phyloP scores from a whole-genome alignment of 345 rosid species.

The Schrenkiella parvula region DNA sequence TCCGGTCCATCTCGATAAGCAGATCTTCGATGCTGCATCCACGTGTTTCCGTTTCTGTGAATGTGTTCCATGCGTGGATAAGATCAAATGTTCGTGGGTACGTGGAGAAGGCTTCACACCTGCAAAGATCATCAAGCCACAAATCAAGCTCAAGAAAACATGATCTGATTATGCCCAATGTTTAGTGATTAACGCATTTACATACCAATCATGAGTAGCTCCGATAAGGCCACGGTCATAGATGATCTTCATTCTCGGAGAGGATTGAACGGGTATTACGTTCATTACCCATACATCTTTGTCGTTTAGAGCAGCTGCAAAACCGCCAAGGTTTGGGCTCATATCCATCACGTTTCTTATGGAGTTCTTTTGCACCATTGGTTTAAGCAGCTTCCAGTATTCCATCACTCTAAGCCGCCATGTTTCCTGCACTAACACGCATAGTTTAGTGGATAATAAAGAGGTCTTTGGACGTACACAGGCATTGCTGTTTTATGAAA shows the following conservation, averaged over 20 bases:
- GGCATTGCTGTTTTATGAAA: background rate
- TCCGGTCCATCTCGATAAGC: conserved; percentile 85
- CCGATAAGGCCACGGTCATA: conserved; percentile 97
- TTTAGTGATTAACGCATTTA: background rate
- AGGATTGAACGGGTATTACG: conserved; percentile 66
- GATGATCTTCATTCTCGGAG: conserved; percentile 71
- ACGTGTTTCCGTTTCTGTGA: conserved; percentile 55
- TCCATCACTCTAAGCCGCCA: conserved; percentile 82
- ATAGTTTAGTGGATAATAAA: background rate
- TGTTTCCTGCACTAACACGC: conserved; percentile 48
- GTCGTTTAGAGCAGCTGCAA: conserved; percentile 79
- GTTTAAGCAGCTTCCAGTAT: conserved; percentile 90
- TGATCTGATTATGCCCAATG: background rate
- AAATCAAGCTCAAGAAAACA: background rate
- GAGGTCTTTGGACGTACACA: background rate
- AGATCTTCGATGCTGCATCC: conserved; percentile 78
- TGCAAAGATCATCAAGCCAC: conserved; percentile 20
- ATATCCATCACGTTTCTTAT: conserved; percentile 97
- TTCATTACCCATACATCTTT: conserved; percentile 97
- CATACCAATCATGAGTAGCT: conserved; percentile 92
- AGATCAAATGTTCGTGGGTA: conserved; percentile 95
- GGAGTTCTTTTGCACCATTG: conserved; percentile 62
- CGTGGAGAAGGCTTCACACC: conserved; percentile 96
- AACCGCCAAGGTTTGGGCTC: conserved; percentile 92
- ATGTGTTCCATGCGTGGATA: conserved; percentile 80